Conservation (phyloP, 306 rosid genomes). For the Gleditsia sinensis region DNA sequence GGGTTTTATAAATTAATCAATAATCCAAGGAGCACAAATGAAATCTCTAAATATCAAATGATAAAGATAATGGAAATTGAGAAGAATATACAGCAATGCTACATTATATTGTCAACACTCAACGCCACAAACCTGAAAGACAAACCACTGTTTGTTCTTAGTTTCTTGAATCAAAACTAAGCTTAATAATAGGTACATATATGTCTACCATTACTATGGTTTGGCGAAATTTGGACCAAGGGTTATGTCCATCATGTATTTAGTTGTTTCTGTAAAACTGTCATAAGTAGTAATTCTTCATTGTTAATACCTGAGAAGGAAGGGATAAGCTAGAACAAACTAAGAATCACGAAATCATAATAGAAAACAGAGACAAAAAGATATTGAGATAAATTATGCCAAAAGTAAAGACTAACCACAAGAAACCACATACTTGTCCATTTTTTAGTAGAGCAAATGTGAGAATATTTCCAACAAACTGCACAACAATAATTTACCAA, state of each 20-base stretch:
- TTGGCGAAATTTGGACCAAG: constrained; percentile 8
- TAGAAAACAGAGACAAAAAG: background rate
- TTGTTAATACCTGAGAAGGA: constrained; percentile 10
- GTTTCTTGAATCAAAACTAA: constrained; percentile 15
- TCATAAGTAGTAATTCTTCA: constrained; percentile 5
- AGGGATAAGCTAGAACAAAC: background rate
- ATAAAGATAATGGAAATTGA: constrained; percentile 4
- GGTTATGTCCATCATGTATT: background rate
- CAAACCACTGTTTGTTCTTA: background rate
- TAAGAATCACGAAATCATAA: constrained; percentile 10
- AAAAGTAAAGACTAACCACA: constrained; percentile 11
- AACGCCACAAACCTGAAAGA: constrained; percentile 16
- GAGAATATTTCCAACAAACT: constrained; percentile 88
- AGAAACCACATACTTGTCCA: constrained; percentile 51
- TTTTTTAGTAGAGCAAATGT: constrained; percentile 66
- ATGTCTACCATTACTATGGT: background rate
- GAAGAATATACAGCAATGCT: constrained; percentile 8
- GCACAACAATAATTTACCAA: constrained; percentile 38
- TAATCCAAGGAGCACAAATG: background rate
- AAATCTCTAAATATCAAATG: background rate
- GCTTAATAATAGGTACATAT: background rate
- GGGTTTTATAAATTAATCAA: background rate
- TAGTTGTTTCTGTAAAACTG: background rate
- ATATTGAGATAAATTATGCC: background rate
- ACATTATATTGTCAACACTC: constrained; percentile 8